Base-by-base conservation (phyloP, 2,329 filamentous ascomycete species). In the Diaporthe australafricana region DNA sequence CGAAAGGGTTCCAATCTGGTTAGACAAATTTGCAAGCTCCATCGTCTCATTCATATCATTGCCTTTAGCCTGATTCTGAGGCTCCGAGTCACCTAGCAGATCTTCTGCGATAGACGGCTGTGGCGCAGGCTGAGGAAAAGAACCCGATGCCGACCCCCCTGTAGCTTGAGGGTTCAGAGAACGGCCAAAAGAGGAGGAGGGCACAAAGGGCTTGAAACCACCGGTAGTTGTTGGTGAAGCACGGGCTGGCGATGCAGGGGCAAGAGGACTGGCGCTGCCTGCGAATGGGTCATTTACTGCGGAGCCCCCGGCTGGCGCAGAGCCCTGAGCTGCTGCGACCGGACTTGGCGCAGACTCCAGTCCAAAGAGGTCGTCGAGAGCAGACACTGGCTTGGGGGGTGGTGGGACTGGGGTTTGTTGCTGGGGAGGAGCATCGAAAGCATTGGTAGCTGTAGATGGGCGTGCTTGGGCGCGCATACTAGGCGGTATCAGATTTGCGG, bases 21-120 rank as follows among this genome's bases (percentile, higher is more conserved):
- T 98, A 0, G 96, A 98, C 76, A 99, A 87, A 79, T 99, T 98
- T 66, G 95, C 96, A 71, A 99, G 87, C 81, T 99, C 96, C 0
- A 93, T 92, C 2, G 95, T 96, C 79, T 99, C 96, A 75, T 91
- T 92, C 0, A 93, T 96, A 32, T 98, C 86, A 80, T 93, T 97
- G 81, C 93, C 96, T 83, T 92, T 96, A 70, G 95, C 91, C 42
- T 65, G 69, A 14, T 67, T 50, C 78, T 97, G 95, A 1, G 93
- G 93, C 75, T 98, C 96, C 75, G 92, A 92, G 77, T 98, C 95
- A 20, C 94, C 94, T n/a, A 99, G 87, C 9, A 98, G 87, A 81
- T 98, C 96, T 77, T 98, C 95, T 65, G 92, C 87, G 12, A 86
- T 86, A 65, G 89, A 85, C 42, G 85, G 82, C 71, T 81, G 79